phyloP scores from a whole-genome alignment of 208 protist species.

The Trypanosoma mega region DNA sequence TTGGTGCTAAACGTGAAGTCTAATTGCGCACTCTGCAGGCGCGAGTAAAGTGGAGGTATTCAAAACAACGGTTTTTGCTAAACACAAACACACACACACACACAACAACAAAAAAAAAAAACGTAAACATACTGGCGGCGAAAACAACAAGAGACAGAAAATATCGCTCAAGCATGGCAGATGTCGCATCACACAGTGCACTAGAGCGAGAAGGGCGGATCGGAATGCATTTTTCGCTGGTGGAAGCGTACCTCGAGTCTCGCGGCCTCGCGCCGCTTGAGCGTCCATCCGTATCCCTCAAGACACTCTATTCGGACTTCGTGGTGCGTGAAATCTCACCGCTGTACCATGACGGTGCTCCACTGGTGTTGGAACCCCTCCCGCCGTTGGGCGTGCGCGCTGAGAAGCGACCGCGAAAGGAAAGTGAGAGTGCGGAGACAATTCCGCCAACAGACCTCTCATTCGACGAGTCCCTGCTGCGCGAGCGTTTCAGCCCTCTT shows the following conservation, averaged over 20 bases:
- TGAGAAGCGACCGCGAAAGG: constrained; percentile 17
- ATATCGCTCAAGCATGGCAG: too few relatives aligned
- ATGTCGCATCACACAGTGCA: too few relatives aligned
- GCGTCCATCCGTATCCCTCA: constrained; percentile 47
- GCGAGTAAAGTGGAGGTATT: too few relatives aligned
- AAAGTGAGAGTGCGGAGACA: background rate
- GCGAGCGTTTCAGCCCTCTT: constrained; percentile 25
- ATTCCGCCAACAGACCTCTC: background rate
- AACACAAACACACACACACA: too few relatives aligned
- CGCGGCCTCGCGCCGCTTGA: background rate
- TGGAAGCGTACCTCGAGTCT: constrained; percentile 30
- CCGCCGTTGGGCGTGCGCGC: background rate
- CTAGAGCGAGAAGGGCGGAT: constrained; percentile 53
- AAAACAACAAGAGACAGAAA: too few relatives aligned
- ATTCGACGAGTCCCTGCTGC: constrained; percentile 4
- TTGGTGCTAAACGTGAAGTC: too few relatives aligned
- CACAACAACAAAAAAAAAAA: too few relatives aligned
- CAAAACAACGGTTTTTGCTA: too few relatives aligned
- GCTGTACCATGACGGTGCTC: constrained; percentile 53
- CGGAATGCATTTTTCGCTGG: constrained; percentile 50
- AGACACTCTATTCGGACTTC: constrained; percentile 88
- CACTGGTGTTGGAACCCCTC: constrained; percentile 53
- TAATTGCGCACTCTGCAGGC: too few relatives aligned
- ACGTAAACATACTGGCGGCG: too few relatives aligned
- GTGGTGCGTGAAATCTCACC: constrained; percentile 79